Conservation (phyloP, 768 basidiomycete genomes). For the Cyclocybe cylindracea region DNA sequence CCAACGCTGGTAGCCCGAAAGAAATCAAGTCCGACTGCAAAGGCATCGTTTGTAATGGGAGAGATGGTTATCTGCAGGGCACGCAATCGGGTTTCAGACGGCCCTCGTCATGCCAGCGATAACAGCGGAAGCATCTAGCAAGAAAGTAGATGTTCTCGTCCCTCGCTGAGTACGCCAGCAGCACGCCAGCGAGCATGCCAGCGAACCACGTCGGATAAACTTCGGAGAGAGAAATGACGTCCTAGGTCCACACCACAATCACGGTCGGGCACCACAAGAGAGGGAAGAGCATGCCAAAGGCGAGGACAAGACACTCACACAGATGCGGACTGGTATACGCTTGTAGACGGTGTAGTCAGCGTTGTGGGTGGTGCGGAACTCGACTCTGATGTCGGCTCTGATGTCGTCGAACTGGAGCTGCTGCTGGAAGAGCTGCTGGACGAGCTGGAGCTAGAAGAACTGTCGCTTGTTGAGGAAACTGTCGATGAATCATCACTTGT, state of each 20-base stretch:
- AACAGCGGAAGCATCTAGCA: background rate
- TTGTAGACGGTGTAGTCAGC: conserved; percentile 12
- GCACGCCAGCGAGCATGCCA: no score
- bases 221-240: background rate
- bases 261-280: background rate
- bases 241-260: background rate
- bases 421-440: background rate
- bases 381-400: background rate
- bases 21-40: background rate
- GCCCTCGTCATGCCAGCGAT: background rate
- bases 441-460: background rate
- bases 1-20: background rate
- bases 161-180: no score
- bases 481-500: background rate
- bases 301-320: conserved; percentile 6
- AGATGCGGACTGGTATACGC: conserved; percentile 9
- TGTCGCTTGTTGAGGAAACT: background rate
- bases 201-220: background rate
- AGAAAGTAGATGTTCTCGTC: no score
- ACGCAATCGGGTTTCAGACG: no score
- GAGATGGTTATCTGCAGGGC: background rate
- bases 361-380: conserved; percentile 6
- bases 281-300: background rate
- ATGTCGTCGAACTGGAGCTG: background rate
- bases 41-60: background rate